These are phyloP conservation scores for Tetrapisispora pingtungensis DNA, from an alignment of 805 yeast species.

Conservation along the genomic window DNA sequence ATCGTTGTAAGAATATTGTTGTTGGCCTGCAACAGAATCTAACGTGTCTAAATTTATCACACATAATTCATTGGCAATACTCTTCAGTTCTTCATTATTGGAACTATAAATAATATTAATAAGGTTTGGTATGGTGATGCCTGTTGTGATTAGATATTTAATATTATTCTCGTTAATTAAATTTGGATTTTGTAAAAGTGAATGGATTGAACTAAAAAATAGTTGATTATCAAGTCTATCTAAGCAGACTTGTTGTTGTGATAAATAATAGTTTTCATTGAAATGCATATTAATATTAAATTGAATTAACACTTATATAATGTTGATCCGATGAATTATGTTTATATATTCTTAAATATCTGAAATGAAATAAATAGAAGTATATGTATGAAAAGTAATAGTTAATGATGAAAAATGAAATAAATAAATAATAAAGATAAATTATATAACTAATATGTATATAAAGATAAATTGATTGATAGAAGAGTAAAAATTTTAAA, in stretches of 20 bases:
- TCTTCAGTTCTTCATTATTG: neutral
- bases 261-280: slow-evolving; percentile 6
- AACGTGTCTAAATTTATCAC: slow-evolving; percentile 31
- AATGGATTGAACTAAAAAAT: slow-evolving; percentile 39
- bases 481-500: too few relatives aligned
- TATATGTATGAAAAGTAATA: too few relatives aligned
- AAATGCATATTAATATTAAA: slow-evolving; percentile 3
- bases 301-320: neutral
- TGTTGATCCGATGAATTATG: too few relatives aligned
- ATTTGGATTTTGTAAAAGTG: slow-evolving; percentile 26
- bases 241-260: slow-evolving; percentile 21
- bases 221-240: slow-evolving; percentile 34
- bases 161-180: slow-evolving; percentile 33
- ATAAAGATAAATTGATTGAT: too few relatives aligned
- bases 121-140: neutral
- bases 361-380: too few relatives aligned
- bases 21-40: slow-evolving; percentile 19
- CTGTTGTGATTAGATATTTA: slow-evolving; percentile 8
- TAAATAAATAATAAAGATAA: too few relatives aligned
- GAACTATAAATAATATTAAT: neutral
- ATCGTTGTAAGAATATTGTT: slow-evolving; percentile 17
- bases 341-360: too few relatives aligned
- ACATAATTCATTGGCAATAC: slow-evolving; percentile 24
- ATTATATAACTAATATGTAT: too few relatives aligned
- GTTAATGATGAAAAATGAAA: too few relatives aligned